Percentiles rank a stretch among this genome's conserved stretches.
phyloP scores from a whole-genome alignment of 1,284 basidiomycete species.

The Ceratobasidium sp. region DNA sequence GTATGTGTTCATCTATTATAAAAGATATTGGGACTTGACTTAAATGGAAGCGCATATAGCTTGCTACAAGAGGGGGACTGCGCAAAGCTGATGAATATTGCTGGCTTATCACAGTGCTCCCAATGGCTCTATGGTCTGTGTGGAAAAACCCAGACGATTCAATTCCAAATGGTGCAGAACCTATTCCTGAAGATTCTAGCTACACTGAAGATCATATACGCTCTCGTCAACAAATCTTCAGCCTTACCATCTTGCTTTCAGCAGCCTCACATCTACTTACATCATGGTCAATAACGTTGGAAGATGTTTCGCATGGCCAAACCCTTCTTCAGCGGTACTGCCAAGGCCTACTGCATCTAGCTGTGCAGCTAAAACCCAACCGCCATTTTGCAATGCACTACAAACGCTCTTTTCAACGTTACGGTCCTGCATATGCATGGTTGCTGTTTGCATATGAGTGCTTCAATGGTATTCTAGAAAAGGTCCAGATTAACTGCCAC shows the following conservation, averaged over 20 bases:
- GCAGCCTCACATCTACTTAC: not conserved
- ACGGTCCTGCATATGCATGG: slow-evolving; percentile 55
- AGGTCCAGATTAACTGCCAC: slow-evolving; percentile 51
- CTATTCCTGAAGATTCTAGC: slow-evolving; percentile 37
- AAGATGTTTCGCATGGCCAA: slow-evolving; percentile 49
- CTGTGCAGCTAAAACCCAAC: slow-evolving; percentile 50
- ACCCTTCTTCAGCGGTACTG: slow-evolving; percentile 50
- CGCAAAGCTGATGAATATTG: slow-evolving; percentile 55
- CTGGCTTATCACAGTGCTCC: slow-evolving; percentile 49
- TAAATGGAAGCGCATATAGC: slow-evolving; percentile 25
- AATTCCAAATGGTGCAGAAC: slow-evolving; percentile 47
- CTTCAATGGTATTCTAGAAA: slow-evolving; percentile 55
- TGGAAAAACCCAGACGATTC: slow-evolving; percentile 50
- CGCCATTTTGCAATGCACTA: slow-evolving; percentile 54
- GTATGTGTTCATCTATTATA: not conserved
- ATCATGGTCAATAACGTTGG: slow-evolving; percentile 48
- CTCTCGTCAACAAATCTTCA: not conserved
- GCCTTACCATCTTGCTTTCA: not conserved
- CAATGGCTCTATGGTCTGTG: slow-evolving; percentile 51
- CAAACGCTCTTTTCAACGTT: slow-evolving; percentile 49
- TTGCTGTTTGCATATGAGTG: slow-evolving; percentile 56
- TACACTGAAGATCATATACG: not conserved
- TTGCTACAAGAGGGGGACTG: slow-evolving; percentile 50
- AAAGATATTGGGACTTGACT: not conserved
- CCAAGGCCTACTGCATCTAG: slow-evolving; percentile 39